phyloP scores from a whole-genome alignment of 495 filamentous ascomycete genomes.

The Schizothecium vesticola region DNA sequence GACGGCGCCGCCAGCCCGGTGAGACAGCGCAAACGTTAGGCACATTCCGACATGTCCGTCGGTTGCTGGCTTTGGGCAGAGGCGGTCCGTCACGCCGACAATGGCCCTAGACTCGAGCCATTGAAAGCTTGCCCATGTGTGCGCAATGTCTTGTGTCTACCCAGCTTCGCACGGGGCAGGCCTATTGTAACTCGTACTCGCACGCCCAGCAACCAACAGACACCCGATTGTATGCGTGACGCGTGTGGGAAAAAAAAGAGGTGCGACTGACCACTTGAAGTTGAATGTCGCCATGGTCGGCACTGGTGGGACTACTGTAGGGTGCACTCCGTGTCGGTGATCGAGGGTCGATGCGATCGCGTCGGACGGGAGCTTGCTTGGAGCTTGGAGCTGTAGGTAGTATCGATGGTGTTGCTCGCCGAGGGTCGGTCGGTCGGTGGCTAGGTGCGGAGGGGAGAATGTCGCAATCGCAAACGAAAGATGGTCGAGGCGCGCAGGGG shows the following conservation, averaged over 20 bases:
- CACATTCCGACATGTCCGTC: not conserved
- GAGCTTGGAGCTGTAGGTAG: not conserved
- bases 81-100: not conserved
- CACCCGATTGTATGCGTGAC: not conserved
- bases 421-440: not conserved
- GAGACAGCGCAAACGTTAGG: not conserved
- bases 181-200: not conserved
- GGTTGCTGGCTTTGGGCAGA: not conserved
- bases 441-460: not conserved
- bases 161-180: not conserved
- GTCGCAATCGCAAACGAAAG: not conserved
- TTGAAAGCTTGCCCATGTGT: not conserved
- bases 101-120: not conserved
- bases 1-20: not conserved
- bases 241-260: not conserved
- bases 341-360: not conserved
- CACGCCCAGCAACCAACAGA: not conserved
- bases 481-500: not conserved
- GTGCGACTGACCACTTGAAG: constrained; percentile 49
- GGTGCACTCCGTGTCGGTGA: not conserved
- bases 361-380: not conserved
- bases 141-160: constrained; percentile 3
- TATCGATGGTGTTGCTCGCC: not conserved
- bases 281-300: constrained; percentile 45
- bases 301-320: not conserved